These are phyloP conservation scores for Epichloe aotearoae DNA, from an alignment of 2,329 filamentous ascomycete species.

Conservation along the genomic window DNA sequence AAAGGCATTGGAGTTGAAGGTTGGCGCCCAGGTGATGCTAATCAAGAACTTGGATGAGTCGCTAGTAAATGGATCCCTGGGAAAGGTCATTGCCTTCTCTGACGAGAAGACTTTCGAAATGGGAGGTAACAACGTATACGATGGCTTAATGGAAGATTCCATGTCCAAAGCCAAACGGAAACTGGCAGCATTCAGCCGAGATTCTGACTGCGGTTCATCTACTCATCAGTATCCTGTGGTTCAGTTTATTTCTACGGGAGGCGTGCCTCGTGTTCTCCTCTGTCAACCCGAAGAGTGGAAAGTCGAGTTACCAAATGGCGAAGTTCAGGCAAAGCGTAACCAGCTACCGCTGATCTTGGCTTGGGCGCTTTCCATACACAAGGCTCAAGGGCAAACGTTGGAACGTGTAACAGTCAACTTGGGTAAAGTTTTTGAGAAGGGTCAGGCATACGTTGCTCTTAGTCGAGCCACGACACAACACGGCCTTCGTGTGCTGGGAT, in stretches of 20 bases:
- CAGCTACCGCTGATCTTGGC: constrained; percentile 84
- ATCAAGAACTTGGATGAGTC: constrained; percentile 97
- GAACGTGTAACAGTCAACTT: constrained; percentile 92
- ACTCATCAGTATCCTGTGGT: constrained; percentile 66
- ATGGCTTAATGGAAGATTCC: constrained; percentile 25
- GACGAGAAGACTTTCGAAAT: constrained; percentile 27
- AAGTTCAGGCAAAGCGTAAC: constrained; percentile 75
- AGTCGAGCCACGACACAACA: constrained; percentile 81
- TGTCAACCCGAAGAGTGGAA: constrained; percentile 90
- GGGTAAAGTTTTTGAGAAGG: constrained; percentile 87
- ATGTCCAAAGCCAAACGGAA: constrained; percentile 41
- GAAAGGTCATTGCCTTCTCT: constrained; percentile 50
- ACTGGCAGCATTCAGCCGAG: constrained; percentile 36
- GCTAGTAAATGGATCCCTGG: constrained; percentile 87
- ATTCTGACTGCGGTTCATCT: constrained; percentile 30
- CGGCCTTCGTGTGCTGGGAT: constrained; percentile 77
- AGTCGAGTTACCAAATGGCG: constrained; percentile 88
- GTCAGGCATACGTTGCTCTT: constrained; percentile 92
- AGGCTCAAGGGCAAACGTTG: constrained; percentile 89
- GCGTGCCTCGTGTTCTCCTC: constrained; percentile 50
- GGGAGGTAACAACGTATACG: constrained; percentile 28
- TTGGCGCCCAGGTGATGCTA: constrained; percentile 96
- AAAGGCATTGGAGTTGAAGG: constrained; percentile 64
- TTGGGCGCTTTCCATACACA: constrained; percentile 96
- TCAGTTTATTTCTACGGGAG: constrained; percentile 65